Evolutionary conservation across 306 rosid genomes (phyloP).

Genomic region (Malus sylvestris): DNA sequence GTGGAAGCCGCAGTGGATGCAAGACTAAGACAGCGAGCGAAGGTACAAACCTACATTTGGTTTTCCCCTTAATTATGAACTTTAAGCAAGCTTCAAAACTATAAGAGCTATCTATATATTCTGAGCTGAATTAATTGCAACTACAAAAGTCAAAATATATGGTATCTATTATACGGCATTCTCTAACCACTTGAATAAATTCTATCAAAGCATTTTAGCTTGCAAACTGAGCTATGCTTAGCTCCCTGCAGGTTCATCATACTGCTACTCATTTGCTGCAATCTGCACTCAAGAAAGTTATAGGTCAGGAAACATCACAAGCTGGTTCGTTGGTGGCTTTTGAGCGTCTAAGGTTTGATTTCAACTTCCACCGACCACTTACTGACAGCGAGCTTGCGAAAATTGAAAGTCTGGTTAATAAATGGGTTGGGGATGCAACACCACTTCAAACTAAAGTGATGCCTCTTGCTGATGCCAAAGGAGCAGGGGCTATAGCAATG

Average conservation of each 20-base stretch:
- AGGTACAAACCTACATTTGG: slow-evolving; percentile 37
- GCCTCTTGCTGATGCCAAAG: slow-evolving; percentile 81
- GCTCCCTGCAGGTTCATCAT: slow-evolving; percentile 77
- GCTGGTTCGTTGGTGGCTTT: slow-evolving; percentile 96
- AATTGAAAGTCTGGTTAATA: slow-evolving; percentile 65
- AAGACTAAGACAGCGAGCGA: slow-evolving; percentile 80
- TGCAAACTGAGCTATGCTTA: slow-evolving; percentile 10
- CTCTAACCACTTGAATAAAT: not conserved
- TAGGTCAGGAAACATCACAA: slow-evolving; percentile 92
- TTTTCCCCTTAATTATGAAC: slow-evolving; percentile 6
- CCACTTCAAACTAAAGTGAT: slow-evolving; percentile 79
- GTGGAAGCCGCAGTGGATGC: slow-evolving; percentile 85
- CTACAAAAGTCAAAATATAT: slow-evolving; percentile 1
- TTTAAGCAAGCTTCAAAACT: not conserved
- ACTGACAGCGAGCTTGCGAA: slow-evolving; percentile 57
- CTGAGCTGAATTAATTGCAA: slow-evolving; percentile 9
- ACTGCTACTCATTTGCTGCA: slow-evolving; percentile 96
- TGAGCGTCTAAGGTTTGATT: slow-evolving; percentile 94
- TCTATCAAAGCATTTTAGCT: slow-evolving; percentile 6
- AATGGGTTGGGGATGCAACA: slow-evolving; percentile 72
- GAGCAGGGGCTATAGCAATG: slow-evolving; percentile 93
- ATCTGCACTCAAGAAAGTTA: slow-evolving; percentile 73
- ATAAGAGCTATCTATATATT: not conserved
- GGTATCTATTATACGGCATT: not conserved
- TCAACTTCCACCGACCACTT: slow-evolving; percentile 80